These are phyloP conservation scores for Adansonia grandidieri DNA, from an alignment of 441 rosid species.

Conservation along the genomic window DNA sequence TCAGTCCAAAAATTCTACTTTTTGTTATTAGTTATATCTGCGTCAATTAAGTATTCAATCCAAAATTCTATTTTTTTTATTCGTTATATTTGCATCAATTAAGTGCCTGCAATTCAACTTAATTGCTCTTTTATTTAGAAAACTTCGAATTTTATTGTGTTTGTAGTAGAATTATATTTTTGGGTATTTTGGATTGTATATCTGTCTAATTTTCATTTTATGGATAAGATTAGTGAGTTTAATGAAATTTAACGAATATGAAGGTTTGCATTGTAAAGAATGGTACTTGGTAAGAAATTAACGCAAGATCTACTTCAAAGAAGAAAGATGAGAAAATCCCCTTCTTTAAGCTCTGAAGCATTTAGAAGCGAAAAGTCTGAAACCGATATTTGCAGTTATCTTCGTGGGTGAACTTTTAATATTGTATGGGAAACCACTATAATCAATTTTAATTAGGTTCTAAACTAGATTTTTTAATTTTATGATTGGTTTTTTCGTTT, in stretches of 20 bases:
- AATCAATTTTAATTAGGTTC: neutral
- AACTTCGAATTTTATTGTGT: neutral
- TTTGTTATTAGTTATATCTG: too few species aligned
- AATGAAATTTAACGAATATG: conserved; percentile 3
- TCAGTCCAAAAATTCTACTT: neutral
- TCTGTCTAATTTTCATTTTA: neutral
- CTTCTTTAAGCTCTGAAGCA: neutral
- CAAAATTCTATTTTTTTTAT: neutral
- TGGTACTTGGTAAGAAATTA: neutral
- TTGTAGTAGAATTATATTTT: neutral
- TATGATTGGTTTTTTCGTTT: conserved; percentile 16
- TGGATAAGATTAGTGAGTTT: neutral
- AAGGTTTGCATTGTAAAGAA: neutral
- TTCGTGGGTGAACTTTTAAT: neutral
- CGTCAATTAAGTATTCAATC: too few species aligned
- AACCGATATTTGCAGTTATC: neutral
- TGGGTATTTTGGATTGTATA: neutral
- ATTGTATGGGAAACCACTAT: conserved; percentile 3
- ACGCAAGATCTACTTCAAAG: neutral
- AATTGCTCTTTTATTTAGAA: neutral
- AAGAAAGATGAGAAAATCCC: neutral
- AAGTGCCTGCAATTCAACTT: neutral
- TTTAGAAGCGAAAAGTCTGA: neutral
- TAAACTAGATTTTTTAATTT: neutral
- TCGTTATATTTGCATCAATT: neutral